Base-by-base conservation (phyloP, 305 asterid species). In the Nicotiana rustica region DNA sequence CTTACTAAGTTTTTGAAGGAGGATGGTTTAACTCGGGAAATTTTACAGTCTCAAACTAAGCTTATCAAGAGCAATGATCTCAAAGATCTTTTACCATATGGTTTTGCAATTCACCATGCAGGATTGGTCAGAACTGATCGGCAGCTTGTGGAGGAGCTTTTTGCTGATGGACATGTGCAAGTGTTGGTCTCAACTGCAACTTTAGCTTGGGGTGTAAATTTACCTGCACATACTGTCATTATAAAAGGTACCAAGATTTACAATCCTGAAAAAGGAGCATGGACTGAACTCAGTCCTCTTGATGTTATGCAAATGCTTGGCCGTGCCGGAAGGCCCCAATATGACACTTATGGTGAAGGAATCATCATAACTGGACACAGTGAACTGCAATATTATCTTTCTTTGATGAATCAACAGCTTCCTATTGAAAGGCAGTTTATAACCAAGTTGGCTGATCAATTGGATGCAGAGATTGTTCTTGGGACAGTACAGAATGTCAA, bases 291-390 rank as follows among this genome's bases (percentile, higher is more conserved):
- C 44, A 96, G 97, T 82, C 97, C 98, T 81, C 91, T 96, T 82
- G 98, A 96, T 91, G 97, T 96, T 77, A 94, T 96, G 99, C 99
- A 96, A 89, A 96, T 96, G 99, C 97, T 96, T 85, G 98, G 99
- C 82, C 97, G 97, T 85, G 99, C 99, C 84, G 99, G 99, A 85
- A 92, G 98, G 91, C 98, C 99, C 80, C 99, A 96, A 60, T 96
- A 88, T 81, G 99, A 96, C 85, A 91, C 89, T n/a, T 87, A 86
- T 57, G 99, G 98, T 82, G 98, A 94, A 89, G 99, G 99, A 83
- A 94, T 94, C 67, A 92, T 96, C 76, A 94, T 96, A 44, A 96
- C 98, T 64, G 97, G 97, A 47, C 98, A 94, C 71, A 89, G 92
- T 79, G 98, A 95, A 85, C 85, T 96, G 83, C 94, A 91, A 59